phyloP scores from a whole-genome alignment of 1,139 yeast genomes.

The Yamadazyma trypodendri region DNA sequence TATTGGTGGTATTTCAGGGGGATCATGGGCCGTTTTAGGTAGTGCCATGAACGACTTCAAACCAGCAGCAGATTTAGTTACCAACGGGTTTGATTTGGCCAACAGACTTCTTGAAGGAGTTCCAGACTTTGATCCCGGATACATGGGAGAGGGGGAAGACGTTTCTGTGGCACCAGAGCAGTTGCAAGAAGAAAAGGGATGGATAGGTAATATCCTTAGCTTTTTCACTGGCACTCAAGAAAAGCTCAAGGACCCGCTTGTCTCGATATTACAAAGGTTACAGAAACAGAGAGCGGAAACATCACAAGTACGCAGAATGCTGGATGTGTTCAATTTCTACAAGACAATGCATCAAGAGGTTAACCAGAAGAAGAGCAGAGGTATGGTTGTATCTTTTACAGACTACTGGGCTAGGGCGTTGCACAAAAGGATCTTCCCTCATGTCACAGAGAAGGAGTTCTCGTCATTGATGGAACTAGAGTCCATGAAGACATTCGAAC shows the following conservation, averaged over 20 bases:
- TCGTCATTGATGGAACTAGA: constrained; percentile 20
- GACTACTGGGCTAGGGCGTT: constrained; percentile 71
- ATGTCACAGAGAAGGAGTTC: constrained; percentile 27
- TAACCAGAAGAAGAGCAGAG: constrained; percentile 48
- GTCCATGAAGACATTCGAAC: constrained; percentile 24
- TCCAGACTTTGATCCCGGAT: constrained; percentile 43
- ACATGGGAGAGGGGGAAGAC: constrained; percentile 7
- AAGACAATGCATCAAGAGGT: constrained; percentile 52
- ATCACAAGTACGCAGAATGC: neutral
- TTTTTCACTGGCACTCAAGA: neutral
- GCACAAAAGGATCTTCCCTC: constrained; percentile 44
- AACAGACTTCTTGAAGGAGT: constrained; percentile 53
- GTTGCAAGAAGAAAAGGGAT: neutral
- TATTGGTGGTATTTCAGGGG: constrained; percentile 69
- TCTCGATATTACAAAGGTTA: neutral
- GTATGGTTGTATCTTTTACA: constrained; percentile 58
- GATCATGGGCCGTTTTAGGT: constrained; percentile 61
- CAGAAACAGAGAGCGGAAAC: neutral
- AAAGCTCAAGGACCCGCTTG: constrained; percentile 1
- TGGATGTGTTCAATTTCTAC: constrained; percentile 40
- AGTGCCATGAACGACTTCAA: constrained; percentile 46
- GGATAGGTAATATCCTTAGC: neutral
- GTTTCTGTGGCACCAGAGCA: neutral
- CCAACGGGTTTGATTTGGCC: constrained; percentile 7
- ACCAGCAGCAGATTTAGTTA: constrained; percentile 36